Conservation (phyloP, 2,329 filamentous ascomycete genomes). For the Penicillium sp. region DNA sequence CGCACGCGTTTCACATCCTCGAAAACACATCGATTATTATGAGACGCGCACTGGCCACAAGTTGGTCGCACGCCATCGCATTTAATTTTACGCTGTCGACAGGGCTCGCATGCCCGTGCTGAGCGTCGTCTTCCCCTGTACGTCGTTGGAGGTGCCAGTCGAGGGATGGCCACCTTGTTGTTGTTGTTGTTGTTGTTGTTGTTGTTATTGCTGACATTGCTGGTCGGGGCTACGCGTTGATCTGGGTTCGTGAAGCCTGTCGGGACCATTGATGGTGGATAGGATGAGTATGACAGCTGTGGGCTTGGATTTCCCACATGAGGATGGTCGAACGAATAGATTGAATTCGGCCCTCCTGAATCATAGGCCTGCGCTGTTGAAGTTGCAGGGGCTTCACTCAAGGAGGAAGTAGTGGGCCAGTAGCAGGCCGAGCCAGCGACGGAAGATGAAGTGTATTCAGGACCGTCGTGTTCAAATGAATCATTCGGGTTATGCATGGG, state of each 20-base stretch:
- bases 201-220: constrained; percentile 15
- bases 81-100: constrained; percentile 44
- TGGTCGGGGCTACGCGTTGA: background rate
- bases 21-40: constrained; percentile 36
- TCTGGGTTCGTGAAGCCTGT: background rate
- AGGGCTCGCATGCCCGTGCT: constrained; percentile 44
- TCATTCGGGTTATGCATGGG: constrained; percentile 7
- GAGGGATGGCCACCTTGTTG: constrained; percentile 41
- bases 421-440: background rate
- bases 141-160: constrained; percentile 25
- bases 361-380: background rate
- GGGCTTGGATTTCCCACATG: background rate
- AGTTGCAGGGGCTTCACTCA: constrained; percentile 10
- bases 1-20: constrained; percentile 45
- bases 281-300: background rate
- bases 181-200: constrained; percentile 32
- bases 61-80: constrained; percentile 40
- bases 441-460: background rate
- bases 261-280: background rate
- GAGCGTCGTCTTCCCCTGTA: constrained; percentile 37
- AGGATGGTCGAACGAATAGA: background rate
- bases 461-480: background rate
- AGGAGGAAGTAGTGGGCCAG: background rate
- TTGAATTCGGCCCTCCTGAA: background rate
- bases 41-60: constrained; percentile 38